Percentiles rank a stretch among this genome's conserved stretches.
These are phyloP conservation scores for Acer yangbiense DNA, from an alignment of 345 rosid genomes.

Conservation along the genomic window DNA sequence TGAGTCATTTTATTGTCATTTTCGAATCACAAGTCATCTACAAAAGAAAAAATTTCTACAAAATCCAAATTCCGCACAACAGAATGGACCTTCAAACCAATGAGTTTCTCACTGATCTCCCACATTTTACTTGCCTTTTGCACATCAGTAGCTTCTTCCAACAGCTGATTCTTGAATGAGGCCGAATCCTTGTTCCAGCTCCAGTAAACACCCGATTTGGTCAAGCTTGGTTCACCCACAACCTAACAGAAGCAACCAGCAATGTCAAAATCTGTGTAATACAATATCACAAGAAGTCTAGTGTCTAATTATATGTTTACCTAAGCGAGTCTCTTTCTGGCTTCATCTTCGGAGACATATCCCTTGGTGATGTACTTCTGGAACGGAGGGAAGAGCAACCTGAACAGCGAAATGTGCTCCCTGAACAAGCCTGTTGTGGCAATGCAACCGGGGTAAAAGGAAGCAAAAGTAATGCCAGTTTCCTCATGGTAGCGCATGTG, in stretches of 20 bases:
- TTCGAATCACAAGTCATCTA: slow-evolving; percentile 24
- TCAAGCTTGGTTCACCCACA: slow-evolving; percentile 84
- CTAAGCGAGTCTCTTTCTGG: slow-evolving; percentile 96
- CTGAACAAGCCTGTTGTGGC: slow-evolving; percentile 97
- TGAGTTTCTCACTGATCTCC: slow-evolving; percentile 97
- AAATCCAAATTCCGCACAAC: slow-evolving; percentile 17
- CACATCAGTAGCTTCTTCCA: slow-evolving; percentile 29
- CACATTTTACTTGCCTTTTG: slow-evolving; percentile 90
- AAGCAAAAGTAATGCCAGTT: slow-evolving; percentile 74
- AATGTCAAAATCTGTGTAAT: not conserved
- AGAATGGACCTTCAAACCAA: slow-evolving; percentile 44
- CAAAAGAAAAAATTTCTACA: slow-evolving; percentile 37
- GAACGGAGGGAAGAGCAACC: slow-evolving; percentile 37
- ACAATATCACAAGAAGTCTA: not conserved
- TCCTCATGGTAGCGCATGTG: slow-evolving; percentile 92
- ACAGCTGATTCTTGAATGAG: slow-evolving; percentile 79
- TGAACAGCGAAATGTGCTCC: slow-evolving; percentile 90
- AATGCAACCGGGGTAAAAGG: slow-evolving; percentile 97
- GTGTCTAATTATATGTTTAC: slow-evolving; percentile 25
- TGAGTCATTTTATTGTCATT: slow-evolving; percentile 33
- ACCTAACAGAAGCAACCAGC: slow-evolving; percentile 46
- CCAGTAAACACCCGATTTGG: slow-evolving; percentile 95
- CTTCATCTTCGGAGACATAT: slow-evolving; percentile 83
- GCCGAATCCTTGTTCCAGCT: slow-evolving; percentile 75
- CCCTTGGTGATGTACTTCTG: slow-evolving; percentile 98